Conservation (phyloP, 495 filamentous ascomycete genomes). For the Penicillium manginii region DNA sequence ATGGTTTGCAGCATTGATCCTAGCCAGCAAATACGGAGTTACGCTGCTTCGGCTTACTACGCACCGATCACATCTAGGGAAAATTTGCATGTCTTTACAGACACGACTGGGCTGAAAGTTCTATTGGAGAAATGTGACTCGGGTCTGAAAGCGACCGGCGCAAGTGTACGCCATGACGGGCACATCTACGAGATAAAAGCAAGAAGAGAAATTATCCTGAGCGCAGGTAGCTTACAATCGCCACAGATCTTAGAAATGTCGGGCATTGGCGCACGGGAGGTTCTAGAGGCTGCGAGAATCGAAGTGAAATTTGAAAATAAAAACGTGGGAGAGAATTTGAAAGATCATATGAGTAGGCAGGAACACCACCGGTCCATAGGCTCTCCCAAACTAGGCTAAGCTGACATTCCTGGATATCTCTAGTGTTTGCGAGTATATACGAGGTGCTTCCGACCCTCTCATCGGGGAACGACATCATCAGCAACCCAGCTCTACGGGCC, state of each 20-base stretch:
- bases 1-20: conserved; percentile 27
- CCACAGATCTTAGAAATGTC: conserved; percentile 60
- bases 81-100: conserved; percentile 14
- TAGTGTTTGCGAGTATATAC: conserved; percentile 49
- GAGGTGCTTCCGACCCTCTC: conserved; percentile 47
- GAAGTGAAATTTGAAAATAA: conserved; percentile 45
- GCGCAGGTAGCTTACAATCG: conserved; percentile 57
- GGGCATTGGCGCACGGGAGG: conserved; percentile 46
- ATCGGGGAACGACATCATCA: conserved; percentile 45
- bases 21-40: conserved; percentile 12
- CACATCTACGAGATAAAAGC: conserved; percentile 44
- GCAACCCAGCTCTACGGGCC: conserved; percentile 32
- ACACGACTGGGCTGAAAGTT: conserved; percentile 15
- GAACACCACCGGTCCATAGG: background rate
- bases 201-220: conserved; percentile 56
- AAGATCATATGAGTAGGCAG: conserved; percentile 55
- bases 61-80: background rate
- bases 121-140: conserved; percentile 22
- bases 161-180: conserved; percentile 33
- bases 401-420: background rate
- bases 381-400: background rate
- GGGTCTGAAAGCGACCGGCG: conserved; percentile 38
- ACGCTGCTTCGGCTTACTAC: conserved; percentile 22
- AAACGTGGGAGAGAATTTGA: conserved; percentile 59
- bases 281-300: conserved; percentile 49